A percentile compares a stretch with the other conserved stretches of the same genome.
Evolutionary conservation across 2,329 filamentous ascomycete species (phyloP).

Genomic region (Ploettnerulaceae sp.): DNA sequence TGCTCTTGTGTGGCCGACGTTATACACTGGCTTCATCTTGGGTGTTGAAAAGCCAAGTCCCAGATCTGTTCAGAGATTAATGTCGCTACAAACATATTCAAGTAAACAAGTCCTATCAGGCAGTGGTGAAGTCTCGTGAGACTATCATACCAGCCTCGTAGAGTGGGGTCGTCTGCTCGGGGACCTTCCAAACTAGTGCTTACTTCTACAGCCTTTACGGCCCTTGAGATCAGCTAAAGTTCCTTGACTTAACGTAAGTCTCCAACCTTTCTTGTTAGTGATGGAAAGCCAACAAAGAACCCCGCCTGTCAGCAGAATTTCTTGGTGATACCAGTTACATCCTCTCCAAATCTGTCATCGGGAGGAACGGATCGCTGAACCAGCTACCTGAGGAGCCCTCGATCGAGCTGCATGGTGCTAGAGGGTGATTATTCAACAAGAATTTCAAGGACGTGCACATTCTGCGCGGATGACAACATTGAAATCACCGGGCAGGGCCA

Average conservation of each 20-base stretch:
- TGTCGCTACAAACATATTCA: neutral
- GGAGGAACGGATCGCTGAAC: neutral
- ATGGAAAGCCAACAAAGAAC: constrained; percentile 6
- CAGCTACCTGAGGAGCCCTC: neutral
- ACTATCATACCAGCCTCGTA: constrained; percentile 16
- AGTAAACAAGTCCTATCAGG: constrained; percentile 4
- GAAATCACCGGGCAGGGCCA: neutral
- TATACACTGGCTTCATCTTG: neutral
- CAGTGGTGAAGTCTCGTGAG: constrained; percentile 2
- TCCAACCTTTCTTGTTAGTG: constrained; percentile 14
- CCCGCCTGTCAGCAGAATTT: constrained; percentile 24
- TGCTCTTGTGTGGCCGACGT: constrained; percentile 12
- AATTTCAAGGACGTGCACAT: too few relatives aligned
- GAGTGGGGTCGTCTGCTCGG: constrained; percentile 16
- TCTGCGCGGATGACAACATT: constrained; percentile 3
- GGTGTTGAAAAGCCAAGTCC: neutral
- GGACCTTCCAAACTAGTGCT: constrained; percentile 26
- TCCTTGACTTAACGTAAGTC: constrained; percentile 12
- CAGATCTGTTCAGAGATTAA: neutral
- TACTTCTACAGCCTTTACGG: constrained; percentile 26
- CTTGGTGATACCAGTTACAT: constrained; percentile 17
- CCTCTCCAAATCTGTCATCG: neutral
- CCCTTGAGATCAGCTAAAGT: constrained; percentile 19
- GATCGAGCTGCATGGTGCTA: constrained; percentile 2
- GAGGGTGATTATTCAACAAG: too few relatives aligned